phyloP scores from a whole-genome alignment of 75 land plant species.

The Isoetes taiwanensis region DNA sequence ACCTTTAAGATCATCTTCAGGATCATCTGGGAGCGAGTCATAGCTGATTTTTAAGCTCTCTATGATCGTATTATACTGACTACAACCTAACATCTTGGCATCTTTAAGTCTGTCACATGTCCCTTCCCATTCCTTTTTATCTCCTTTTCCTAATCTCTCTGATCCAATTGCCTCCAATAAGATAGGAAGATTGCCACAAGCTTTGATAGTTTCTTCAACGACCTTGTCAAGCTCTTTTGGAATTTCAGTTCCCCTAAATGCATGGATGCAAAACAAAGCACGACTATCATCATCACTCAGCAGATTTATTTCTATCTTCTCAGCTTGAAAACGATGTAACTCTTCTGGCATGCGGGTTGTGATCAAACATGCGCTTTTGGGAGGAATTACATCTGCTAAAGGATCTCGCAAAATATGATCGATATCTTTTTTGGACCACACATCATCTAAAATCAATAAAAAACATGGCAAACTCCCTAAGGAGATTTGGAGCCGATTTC shows the following conservation, averaged over 20 bases:
- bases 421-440: conserved; percentile 8
- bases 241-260: not conserved
- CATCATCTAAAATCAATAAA: conserved; percentile 7
- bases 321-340: not conserved
- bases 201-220: conserved; percentile 2
- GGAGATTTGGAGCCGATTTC: not conserved
- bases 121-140: not conserved
- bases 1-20: not conserved
- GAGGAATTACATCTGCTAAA: not conserved
- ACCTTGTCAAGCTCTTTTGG: not conserved
- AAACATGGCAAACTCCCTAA: not conserved
- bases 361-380: conserved; percentile 6
- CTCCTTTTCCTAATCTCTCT: conserved; percentile 4
- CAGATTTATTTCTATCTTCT: not conserved
- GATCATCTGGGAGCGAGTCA: conserved; percentile 8
- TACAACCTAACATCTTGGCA: not conserved
- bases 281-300: conserved; percentile 6
- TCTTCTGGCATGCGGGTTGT: conserved; percentile 10
- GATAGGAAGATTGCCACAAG: conserved; percentile 9
- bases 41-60: conserved; percentile 11
- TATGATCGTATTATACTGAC: conserved; percentile 1
- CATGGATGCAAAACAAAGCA: conserved; percentile 9
- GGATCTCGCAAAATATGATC: conserved; percentile 7
- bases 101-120: not conserved
- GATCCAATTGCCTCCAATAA: conserved; percentile 5